Evolutionary conservation across 108 stramenopile species (phyloP).

Genomic region (Skeletonema menzelii): DNA sequence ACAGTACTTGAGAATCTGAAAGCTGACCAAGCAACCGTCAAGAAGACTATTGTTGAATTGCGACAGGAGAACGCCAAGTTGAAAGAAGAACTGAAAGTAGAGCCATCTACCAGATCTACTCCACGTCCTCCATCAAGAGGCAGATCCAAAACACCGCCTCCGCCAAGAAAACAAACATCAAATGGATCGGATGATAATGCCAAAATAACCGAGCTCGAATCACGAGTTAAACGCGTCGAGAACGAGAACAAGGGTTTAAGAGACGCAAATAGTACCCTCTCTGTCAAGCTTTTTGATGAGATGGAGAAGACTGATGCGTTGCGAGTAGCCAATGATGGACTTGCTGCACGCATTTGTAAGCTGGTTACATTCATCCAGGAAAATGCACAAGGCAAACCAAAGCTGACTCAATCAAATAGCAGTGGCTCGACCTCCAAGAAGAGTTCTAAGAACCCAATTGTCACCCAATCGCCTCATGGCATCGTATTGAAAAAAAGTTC

Average conservation of each 20-base stretch:
- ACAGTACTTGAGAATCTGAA: slow-evolving; percentile 20
- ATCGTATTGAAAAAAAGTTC: background rate
- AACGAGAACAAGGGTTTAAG: slow-evolving; percentile 30
- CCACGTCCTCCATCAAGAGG: slow-evolving; percentile 4
- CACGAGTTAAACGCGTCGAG: slow-evolving; percentile 24
- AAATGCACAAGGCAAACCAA: slow-evolving; percentile 6
- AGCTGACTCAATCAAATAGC: background rate
- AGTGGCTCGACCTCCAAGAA: background rate
- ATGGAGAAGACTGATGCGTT: slow-evolving; percentile 42
- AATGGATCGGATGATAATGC: background rate
- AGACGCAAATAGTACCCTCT: slow-evolving; percentile 27
- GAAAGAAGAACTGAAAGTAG: slow-evolving; percentile 10
- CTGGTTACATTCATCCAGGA: slow-evolving; percentile 39
- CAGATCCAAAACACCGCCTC: slow-evolving; percentile 1
- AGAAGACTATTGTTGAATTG: slow-evolving; percentile 26
- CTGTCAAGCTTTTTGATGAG: slow-evolving; percentile 37
- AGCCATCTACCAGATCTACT: background rate
- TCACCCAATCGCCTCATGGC: background rate
- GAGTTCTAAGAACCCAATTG: background rate
- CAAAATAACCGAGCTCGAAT: slow-evolving; percentile 14
- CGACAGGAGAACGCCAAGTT: slow-evolving; percentile 31
- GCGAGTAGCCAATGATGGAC: slow-evolving; percentile 32
- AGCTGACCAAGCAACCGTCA: slow-evolving; percentile 21
- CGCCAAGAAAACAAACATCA: slow-evolving; percentile 1
- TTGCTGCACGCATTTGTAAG: slow-evolving; percentile 41